Conservation (phyloP, 1,284 basidiomycete species). For the Naganishia sp. region DNA sequence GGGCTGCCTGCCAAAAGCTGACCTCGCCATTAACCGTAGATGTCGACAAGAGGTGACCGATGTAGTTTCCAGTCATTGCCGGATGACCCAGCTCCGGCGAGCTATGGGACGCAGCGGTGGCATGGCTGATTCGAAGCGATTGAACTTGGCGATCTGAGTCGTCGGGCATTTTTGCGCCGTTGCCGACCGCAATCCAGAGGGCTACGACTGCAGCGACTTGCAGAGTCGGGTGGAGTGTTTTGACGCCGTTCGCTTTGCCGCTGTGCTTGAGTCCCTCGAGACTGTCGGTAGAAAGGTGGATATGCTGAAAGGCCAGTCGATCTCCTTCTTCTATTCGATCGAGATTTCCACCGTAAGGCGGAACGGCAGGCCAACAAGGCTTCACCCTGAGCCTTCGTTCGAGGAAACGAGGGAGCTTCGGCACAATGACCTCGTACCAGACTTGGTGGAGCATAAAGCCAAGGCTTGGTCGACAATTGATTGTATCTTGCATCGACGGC, state of each 20-base stretch:
- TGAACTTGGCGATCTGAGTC: constrained; percentile 30
- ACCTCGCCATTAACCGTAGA: constrained; percentile 37
- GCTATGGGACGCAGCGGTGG: constrained; percentile 23
- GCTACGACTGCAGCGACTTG: constrained; percentile 40
- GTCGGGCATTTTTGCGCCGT: not conserved
- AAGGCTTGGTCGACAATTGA: constrained; percentile 14
- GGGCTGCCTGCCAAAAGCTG: constrained; percentile 28
- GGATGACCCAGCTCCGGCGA: constrained; percentile 36
- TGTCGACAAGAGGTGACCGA: constrained; percentile 34
- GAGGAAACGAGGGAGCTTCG: constrained; percentile 41
- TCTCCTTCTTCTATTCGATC: not conserved
- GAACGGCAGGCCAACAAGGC: constrained; percentile 39
- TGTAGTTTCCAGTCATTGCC: constrained; percentile 42
- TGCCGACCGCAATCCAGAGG: constrained; percentile 35
- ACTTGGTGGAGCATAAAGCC: constrained; percentile 38
- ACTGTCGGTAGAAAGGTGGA: constrained; percentile 19
- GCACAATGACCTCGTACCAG: constrained; percentile 41
- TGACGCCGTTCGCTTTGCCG: constrained; percentile 36
- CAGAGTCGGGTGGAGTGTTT: constrained; percentile 44
- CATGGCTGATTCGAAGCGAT: not conserved
- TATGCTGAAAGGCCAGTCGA: constrained; percentile 30
- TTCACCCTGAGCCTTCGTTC: constrained; percentile 35
- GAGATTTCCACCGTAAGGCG: not conserved
- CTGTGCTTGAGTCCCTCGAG: constrained; percentile 35
- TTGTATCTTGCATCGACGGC: constrained; percentile 1